Evolutionary conservation across 2,329 filamentous ascomycete species (phyloP).

Genomic region (Pseudogymnoascus sp.): DNA sequence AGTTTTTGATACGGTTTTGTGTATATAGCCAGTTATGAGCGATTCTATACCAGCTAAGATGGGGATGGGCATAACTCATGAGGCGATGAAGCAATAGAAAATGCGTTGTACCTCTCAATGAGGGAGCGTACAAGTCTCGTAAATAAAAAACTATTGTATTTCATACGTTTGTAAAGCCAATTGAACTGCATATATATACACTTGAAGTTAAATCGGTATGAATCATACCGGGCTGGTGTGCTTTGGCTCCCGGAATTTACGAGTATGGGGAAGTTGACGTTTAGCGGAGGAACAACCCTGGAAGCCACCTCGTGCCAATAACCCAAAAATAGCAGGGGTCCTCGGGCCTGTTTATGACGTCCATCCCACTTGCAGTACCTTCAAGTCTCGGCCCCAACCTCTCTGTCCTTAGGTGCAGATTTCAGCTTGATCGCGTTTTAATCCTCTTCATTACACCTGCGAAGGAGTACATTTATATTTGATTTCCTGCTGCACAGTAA

Average conservation of each 20-base stretch:
- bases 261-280: not conserved
- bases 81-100: not conserved
- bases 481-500: not conserved
- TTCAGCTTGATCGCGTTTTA: not conserved
- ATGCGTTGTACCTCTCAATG: not conserved
- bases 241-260: not conserved
- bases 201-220: not conserved
- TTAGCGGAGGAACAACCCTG: conserved; percentile 4
- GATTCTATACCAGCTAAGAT: conserved; percentile 5
- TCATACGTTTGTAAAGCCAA: not conserved
- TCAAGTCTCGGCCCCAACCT: not conserved
- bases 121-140: not conserved
- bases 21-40: not conserved
- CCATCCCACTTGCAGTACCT: not conserved
- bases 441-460: not conserved
- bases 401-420: not conserved
- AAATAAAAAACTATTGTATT: not conserved
- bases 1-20: not conserved
- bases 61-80: not conserved
- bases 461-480: not conserved
- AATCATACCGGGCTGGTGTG: not conserved
- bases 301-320: not conserved
- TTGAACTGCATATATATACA: not conserved
- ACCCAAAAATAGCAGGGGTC: not conserved
- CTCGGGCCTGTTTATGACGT: not conserved